Percentiles rank a stretch among this genome's conserved stretches.
Evolutionary conservation across 108 stramenopile genomes (phyloP).

Genomic region (Skeletonema potamos): DNA sequence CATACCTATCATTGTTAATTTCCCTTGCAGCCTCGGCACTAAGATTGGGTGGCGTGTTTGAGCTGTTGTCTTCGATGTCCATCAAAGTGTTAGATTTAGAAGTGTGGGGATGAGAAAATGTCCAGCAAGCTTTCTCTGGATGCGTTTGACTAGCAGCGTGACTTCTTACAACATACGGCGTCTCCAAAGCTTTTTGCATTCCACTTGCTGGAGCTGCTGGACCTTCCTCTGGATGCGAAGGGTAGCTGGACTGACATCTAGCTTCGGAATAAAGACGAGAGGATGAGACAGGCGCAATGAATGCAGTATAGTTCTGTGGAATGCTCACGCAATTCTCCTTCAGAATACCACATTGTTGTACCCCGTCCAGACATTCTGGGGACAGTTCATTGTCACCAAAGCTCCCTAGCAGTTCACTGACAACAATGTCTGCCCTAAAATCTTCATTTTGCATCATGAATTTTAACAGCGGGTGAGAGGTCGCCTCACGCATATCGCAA

Average conservation of each 20-base stretch:
- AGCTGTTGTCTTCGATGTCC: constrained; percentile 1
- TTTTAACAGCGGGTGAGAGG: constrained; percentile 30
- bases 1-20: constrained; percentile 41
- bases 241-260: constrained; percentile 57
- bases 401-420: constrained; percentile 94
- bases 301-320: constrained; percentile 88
- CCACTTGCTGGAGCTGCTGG: constrained; percentile 62
- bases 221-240: constrained; percentile 39
- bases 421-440: constrained; percentile 84
- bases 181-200: constrained; percentile 86
- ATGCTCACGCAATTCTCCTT: constrained; percentile 70
- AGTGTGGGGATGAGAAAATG: constrained; percentile 81
- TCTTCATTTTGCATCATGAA: constrained; percentile 30
- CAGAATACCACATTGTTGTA: constrained; percentile 74
- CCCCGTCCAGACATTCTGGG: constrained; percentile 97
- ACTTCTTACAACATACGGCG: constrained; percentile 95
- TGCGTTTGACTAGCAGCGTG: constrained; percentile 91
- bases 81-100: constrained; percentile 11
- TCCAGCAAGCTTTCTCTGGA: constrained; percentile 80
- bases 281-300: constrained; percentile 90
- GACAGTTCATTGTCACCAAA: constrained; percentile 99
- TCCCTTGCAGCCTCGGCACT: constrained; percentile 28
- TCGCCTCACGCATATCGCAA: constrained; percentile 89
- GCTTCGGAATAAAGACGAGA: constrained; percentile 87
- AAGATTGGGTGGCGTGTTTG: neutral